Evolutionary conservation across 495 filamentous ascomycete species (phyloP).

Genomic region (Bryoglossum gracile): DNA sequence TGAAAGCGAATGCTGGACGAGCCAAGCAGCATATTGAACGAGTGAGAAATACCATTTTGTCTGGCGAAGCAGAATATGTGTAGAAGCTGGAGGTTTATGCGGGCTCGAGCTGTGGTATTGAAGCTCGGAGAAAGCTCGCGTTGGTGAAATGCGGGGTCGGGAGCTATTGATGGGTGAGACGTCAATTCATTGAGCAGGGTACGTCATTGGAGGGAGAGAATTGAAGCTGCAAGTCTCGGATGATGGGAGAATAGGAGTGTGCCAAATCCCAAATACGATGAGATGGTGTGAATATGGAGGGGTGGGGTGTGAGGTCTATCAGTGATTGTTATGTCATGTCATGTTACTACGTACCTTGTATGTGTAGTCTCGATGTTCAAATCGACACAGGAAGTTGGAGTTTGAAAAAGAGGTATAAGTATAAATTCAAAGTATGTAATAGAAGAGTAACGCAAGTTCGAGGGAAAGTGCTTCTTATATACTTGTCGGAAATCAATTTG

Average conservation of each 20-base stretch:
- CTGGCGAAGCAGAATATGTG: constrained; percentile 5
- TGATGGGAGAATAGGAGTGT: not conserved
- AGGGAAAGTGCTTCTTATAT: constrained; percentile 8
- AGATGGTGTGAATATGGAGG: too few species aligned
- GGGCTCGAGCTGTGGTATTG: not conserved
- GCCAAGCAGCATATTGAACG: constrained; percentile 32
- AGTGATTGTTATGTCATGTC: too few species aligned
- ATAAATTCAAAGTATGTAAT: not conserved
- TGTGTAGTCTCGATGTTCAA: too few species aligned
- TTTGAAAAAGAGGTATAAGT: too few species aligned
- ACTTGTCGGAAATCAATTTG: too few species aligned
- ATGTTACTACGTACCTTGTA: too few species aligned
- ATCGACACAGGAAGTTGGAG: too few species aligned
- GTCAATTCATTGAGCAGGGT: not conserved
- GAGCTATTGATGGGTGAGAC: not conserved
- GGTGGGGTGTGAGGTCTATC: too few species aligned
- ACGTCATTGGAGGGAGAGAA: not conserved
- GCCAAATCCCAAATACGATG: not conserved
- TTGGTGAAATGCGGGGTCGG: constrained; percentile 6
- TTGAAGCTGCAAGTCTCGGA: not conserved
- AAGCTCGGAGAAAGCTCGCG: constrained; percentile 7
- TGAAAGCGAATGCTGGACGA: constrained; percentile 13
- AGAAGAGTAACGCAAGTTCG: not conserved
- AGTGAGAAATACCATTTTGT: constrained; percentile 48
- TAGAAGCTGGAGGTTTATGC: not conserved